Conservation (phyloP, 2,329 filamentous ascomycete genomes). For the Ophiocordyceps camponoti-leonardi region DNA sequence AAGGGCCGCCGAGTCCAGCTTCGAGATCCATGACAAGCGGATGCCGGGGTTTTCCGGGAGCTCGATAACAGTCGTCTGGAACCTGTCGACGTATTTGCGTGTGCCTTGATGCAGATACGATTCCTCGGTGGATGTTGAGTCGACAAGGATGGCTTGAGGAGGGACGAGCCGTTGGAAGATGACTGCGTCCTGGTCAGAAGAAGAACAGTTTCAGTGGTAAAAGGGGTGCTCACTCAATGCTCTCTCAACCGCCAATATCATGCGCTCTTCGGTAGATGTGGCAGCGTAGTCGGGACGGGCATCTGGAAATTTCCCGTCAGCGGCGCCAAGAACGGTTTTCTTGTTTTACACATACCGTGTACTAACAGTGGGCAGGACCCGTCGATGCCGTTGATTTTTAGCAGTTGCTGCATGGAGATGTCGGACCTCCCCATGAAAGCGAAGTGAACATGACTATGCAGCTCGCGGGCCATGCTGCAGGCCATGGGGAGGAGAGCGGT, state of each 20-base stretch:
- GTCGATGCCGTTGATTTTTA: slow-evolving; percentile 64
- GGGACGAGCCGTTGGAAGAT: slow-evolving; percentile 52
- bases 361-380: slow-evolving; percentile 48
- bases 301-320: slow-evolving; percentile 28
- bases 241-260: slow-evolving; percentile 44
- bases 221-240: slow-evolving; percentile 38
- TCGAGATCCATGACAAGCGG: slow-evolving; percentile 59
- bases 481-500: slow-evolving; percentile 62
- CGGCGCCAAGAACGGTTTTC: background rate
- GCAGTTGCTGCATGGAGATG: slow-evolving; percentile 50
- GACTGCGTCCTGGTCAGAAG: slow-evolving; percentile 20
- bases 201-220: background rate
- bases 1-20: slow-evolving; percentile 57
- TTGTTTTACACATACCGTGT: slow-evolving; percentile 23
- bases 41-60: slow-evolving; percentile 47
- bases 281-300: slow-evolving; percentile 58
- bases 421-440: slow-evolving; percentile 58
- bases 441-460: slow-evolving; percentile 64
- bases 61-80: slow-evolving; percentile 51
- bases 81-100: slow-evolving; percentile 31
- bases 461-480: slow-evolving; percentile 63
- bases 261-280: slow-evolving; percentile 52
- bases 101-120: slow-evolving; percentile 46
- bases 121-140: slow-evolving; percentile 51
- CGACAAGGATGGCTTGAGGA: slow-evolving; percentile 60